Evolutionary conservation across 2,329 filamentous ascomycete genomes (phyloP), one percentile per base, ranked within the genome.

Genomic region (Talaromyces albobiverticillius): DNA sequence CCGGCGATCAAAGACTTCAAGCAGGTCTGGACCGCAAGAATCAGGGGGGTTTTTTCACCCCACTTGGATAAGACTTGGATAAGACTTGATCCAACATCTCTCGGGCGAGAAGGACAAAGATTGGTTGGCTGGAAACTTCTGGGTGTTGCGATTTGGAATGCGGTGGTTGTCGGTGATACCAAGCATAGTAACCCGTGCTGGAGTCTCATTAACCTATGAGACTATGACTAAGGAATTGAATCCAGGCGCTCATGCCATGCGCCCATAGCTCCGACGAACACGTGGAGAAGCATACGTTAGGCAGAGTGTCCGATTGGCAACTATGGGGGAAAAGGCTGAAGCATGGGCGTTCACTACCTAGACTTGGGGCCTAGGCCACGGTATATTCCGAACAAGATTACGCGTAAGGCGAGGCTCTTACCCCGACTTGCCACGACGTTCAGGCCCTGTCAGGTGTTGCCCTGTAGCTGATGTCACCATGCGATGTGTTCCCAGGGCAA

Each of bases 1-100:
- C 49, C 49, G 49, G 49, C 49, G 47, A 50, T 41, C 41, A n/a
- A n/a, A n/a, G 31, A 11, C 31, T 42, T 25, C 18, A 29, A 32
- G 22, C n/a, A 36, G 38, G 8, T 45, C 49, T 51, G 34, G 49
- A 34, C 20, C 36, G 22, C 9, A 9, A 4, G 16, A 31, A 9
- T 41, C 36, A 50, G n/a, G 38, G 47, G 36, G 36, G 36, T 11
- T 11, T n/a, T 14, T 10, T 31, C 18, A 7, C 20, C 18, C n/a
- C 20, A 7, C 29, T 26, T n/a, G n/a, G n/a, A n/a, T n/a, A n/a
- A n/a, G n/a, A n/a, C 26, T 6, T 29, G 20, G 18, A 16, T 18
- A 22, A 26, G 11, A 16, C 3, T 23, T n/a, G 11, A 42, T 20
- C 22, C 18, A 32, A 50, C 7, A 3, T 41, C 11, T 3, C 5